Conservation (phyloP, 2,329 filamentous ascomycete species). For the Cryphonectria radicalis region DNA sequence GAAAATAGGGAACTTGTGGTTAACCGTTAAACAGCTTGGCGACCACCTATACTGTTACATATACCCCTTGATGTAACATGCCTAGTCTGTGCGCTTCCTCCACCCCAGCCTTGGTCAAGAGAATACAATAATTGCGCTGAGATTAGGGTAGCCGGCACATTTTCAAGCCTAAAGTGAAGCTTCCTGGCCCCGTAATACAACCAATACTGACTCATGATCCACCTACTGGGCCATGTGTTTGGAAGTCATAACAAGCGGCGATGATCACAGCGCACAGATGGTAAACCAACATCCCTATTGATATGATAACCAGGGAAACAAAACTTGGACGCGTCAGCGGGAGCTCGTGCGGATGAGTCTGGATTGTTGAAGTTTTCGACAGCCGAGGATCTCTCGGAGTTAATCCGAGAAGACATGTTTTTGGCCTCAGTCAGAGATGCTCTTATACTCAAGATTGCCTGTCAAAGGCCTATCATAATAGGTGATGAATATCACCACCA, state of each 20-base stretch:
- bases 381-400: not conserved
- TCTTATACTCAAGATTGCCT: not conserved
- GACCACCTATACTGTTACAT: not conserved
- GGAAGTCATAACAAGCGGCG: not conserved
- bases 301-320: not conserved
- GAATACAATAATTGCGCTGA: not conserved
- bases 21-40: not conserved
- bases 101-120: not conserved
- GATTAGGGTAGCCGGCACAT: constrained; percentile 10
- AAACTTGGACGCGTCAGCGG: not conserved
- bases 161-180: constrained; percentile 21
- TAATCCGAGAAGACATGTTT: not conserved
- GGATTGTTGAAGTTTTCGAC: not conserved
- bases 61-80: not conserved
- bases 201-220: not conserved
- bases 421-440: not conserved
- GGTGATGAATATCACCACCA: not conserved
- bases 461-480: not conserved
- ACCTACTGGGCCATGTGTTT: not conserved
- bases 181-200: constrained; percentile 3
- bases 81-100: not conserved
- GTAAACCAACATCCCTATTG: not conserved
- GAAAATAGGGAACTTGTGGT: not conserved
- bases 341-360: not conserved
- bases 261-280: constrained; percentile 9